Percentiles rank a stretch among this genome's conserved stretches.
Conservation (phyloP, 2,329 filamentous ascomycete genomes). For the Colletotrichum aenigma region DNA sequence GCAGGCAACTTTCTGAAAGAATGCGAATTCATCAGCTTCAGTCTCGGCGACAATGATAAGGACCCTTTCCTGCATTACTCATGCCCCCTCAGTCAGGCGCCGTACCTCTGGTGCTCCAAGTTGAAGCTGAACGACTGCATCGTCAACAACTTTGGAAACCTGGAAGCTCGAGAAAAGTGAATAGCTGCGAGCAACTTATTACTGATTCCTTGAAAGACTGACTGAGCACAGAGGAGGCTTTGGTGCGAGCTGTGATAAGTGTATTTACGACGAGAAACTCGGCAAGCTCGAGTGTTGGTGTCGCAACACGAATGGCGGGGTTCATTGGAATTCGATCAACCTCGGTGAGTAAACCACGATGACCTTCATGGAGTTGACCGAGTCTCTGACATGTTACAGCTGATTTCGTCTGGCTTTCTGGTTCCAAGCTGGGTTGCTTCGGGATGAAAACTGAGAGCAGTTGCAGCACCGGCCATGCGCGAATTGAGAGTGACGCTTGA, state of each 20-base stretch:
- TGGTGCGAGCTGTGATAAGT: background rate
- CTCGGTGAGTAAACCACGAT: background rate
- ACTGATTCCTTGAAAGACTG: accelerated
- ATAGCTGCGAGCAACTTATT: accelerated
- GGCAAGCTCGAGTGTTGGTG: background rate
- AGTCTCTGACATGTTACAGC: background rate
- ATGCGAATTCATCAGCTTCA: background rate
- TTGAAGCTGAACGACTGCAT: background rate
- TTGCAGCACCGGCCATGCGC: background rate
- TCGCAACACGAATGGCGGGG: background rate
- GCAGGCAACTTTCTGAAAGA: background rate
- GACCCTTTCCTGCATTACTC: background rate
- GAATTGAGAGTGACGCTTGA: background rate
- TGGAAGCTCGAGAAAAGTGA: background rate
- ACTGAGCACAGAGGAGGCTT: background rate
- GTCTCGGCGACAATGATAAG: background rate
- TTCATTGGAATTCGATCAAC: background rate
- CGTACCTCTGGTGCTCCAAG: background rate
- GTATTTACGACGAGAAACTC: background rate
- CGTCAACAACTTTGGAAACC: background rate
- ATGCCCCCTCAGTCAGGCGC: background rate
- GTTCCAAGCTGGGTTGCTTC: background rate
- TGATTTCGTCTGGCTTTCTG: background rate
- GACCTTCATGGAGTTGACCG: background rate
- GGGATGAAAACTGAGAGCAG: background rate